These are phyloP conservation scores for Suhomyces chickasaworum DNA, from an alignment of 1,139 yeast genomes.

Conservation along the genomic window DNA sequence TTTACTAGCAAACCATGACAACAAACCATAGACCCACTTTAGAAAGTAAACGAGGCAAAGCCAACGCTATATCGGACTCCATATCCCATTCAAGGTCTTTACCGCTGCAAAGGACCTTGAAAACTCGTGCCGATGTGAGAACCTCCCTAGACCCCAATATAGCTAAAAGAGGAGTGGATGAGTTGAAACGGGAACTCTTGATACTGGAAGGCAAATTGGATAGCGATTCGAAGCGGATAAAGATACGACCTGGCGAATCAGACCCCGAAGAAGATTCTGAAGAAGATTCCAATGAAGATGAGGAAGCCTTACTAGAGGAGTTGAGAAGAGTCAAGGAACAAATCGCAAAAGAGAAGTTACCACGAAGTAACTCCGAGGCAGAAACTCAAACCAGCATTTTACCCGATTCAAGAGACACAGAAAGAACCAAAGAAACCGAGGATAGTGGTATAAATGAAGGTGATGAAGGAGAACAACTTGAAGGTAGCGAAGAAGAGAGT, in stretches of 20 bases:
- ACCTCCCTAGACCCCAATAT: slow-evolving; percentile 10
- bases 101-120: slow-evolving; percentile 71
- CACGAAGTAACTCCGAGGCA: neutral
- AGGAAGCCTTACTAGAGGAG: slow-evolving; percentile 17
- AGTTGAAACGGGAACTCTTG: slow-evolving; percentile 25
- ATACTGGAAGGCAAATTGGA: slow-evolving; percentile 21
- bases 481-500: neutral
- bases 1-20: slow-evolving; percentile 50
- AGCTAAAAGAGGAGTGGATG: slow-evolving; percentile 18
- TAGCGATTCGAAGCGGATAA: slow-evolving; percentile 1
- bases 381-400: neutral
- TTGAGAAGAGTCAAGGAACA: slow-evolving; percentile 12
- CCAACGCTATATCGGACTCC: slow-evolving; percentile 39
- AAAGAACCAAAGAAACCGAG: slow-evolving; percentile 1
- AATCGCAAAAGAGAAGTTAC: slow-evolving; percentile 12
- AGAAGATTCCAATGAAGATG: slow-evolving; percentile 6
- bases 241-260: neutral
- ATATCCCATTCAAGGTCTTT: slow-evolving; percentile 68
- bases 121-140: slow-evolving; percentile 49
- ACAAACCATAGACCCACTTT: slow-evolving; percentile 90
- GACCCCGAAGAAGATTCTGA: neutral
- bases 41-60: slow-evolving; percentile 80
- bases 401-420: no score
- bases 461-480: slow-evolving; percentile 6
- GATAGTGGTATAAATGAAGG: no score